Evolutionary conservation across 768 basidiomycete species (phyloP), one percentile per base, ranked within the genome.

Genomic region (Rhodotorula taiwanensis): DNA sequence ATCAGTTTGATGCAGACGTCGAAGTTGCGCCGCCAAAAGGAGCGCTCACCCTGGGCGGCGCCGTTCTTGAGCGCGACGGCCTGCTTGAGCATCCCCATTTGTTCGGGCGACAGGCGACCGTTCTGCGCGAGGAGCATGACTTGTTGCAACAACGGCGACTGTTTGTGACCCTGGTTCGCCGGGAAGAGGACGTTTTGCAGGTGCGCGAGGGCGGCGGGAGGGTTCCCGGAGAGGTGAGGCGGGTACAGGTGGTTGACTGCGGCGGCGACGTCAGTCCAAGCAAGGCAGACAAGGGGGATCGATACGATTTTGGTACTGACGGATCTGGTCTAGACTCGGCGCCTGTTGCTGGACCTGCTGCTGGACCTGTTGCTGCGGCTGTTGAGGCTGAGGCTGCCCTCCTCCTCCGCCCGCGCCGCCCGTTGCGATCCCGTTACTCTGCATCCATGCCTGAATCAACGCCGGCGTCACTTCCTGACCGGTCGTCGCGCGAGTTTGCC

Each of bases 51-150:
- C 51, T 60, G 58, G 23, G 59, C 36, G 36, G 36, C n/a, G 25
- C 52, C 55, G 25, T 67, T 67, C 47, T 60, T 49, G 27, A 50
- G 25, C 27, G 58, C 62, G 6, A 68, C 62, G 2, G 62, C 66
- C 21, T 62, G 58, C 31, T 63, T 63, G 28, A 68, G 51, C 43
- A 56, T 53, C 3, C 18, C 28, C 66, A 68, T 68, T 45, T 68
- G 66, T 51, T 68, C 62, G 9, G 48, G 58, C n/a, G 50, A 64
- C 31, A 68, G 25, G 18, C 62, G 45, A 2, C 55, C 54, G 25
- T 52, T 60, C 58, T 63, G 58, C 3, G 66, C 66, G 45, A 68
- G 62, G n/a, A 49, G 50, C 61, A 68, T 63, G 62, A 68, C 62
- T 41, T 60, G 62, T 28, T 48, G 43, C 9, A 68, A 34, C 47